Conservation (phyloP, 1,284 basidiomycete species). For the Bjerkandera adusta region DNA sequence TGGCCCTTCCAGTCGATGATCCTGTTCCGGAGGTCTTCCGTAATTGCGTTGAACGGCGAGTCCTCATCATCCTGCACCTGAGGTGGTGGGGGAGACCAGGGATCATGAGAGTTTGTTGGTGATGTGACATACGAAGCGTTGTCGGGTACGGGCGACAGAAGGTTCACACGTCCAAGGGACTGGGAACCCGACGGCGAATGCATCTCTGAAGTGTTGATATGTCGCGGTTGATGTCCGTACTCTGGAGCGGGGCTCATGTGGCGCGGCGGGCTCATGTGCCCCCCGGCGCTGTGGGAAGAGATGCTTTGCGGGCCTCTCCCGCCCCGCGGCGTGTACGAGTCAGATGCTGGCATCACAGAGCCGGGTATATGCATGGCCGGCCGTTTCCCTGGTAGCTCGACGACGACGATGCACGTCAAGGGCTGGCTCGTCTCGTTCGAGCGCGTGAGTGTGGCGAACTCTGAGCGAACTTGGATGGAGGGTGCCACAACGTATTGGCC, state of each 20-base stretch:
- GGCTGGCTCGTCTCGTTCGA: conserved; percentile 72
- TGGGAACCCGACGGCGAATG: conserved; percentile 16
- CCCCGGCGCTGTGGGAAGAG: conserved; percentile 2
- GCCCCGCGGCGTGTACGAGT: conserved; percentile 33
- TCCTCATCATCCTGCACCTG: conserved; percentile 37
- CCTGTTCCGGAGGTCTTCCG: conserved; percentile 83
- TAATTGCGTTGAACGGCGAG: conserved; percentile 76
- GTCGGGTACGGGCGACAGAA: conserved; percentile 16
- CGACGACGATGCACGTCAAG: conserved; percentile 86
- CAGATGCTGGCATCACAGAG: conserved; percentile 49
- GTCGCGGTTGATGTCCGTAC: conserved; percentile 1
- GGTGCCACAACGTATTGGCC: conserved; percentile 80
- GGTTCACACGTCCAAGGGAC: conserved; percentile 10
- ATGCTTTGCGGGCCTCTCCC: conserved; percentile 14
- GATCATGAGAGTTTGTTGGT: conserved; percentile 27
- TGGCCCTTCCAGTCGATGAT: conserved; percentile 96
- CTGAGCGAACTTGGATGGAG: conserved; percentile 84
- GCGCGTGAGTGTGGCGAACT: conserved; percentile 80
- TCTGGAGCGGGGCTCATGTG: conserved; percentile 13
- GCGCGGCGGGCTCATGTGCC: conserved; percentile 1
- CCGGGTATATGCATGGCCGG: conserved; percentile 54
- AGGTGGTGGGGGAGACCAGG: conserved; percentile 6
- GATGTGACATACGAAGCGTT: conserved; percentile 18
- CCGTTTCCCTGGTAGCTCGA: conserved; percentile 82
- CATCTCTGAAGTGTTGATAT: conserved; percentile 1